Evolutionary conservation across 495 filamentous ascomycete genomes (phyloP).

Genomic region (Aspergillus ellipticus): DNA sequence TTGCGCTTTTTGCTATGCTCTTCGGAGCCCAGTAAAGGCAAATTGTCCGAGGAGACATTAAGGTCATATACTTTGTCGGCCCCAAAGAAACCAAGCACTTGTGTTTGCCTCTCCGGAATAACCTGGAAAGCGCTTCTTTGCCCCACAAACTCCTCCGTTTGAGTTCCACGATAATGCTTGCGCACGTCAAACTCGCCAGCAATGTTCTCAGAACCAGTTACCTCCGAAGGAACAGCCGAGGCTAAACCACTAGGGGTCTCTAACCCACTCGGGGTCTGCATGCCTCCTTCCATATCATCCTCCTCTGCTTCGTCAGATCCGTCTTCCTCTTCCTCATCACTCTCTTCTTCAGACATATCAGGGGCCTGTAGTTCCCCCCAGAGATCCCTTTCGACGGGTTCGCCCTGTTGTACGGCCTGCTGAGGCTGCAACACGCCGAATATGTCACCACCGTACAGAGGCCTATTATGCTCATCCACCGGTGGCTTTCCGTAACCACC

Average conservation of each 20-base stretch:
- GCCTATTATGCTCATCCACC: slow-evolving; percentile 84
- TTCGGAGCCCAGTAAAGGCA: slow-evolving; percentile 75
- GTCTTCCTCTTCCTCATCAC: slow-evolving; percentile 71
- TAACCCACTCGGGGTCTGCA: slow-evolving; percentile 70
- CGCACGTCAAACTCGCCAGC: slow-evolving; percentile 88
- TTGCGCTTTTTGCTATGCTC: slow-evolving; percentile 82
- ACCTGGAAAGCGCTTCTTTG: slow-evolving; percentile 82
- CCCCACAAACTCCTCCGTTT: slow-evolving; percentile 76
- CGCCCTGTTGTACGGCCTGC: slow-evolving; percentile 58
- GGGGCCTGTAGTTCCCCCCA: slow-evolving; percentile 93
- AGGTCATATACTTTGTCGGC: slow-evolving; percentile 92
- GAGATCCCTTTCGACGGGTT: slow-evolving; percentile 80
- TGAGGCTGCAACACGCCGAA: slow-evolving; percentile 76
- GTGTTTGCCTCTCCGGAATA: slow-evolving; percentile 78
- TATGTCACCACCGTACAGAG: slow-evolving; percentile 89
- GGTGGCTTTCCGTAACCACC: slow-evolving; percentile 96
- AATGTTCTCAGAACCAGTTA: slow-evolving; percentile 66
- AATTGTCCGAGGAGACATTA: slow-evolving; percentile 44
- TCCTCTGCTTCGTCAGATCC: slow-evolving; percentile 67
- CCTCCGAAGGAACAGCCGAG: slow-evolving; percentile 75
- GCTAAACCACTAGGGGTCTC: slow-evolving; percentile 80
- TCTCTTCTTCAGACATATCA: slow-evolving; percentile 77
- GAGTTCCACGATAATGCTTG: slow-evolving; percentile 79
- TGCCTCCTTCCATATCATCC: slow-evolving; percentile 57
- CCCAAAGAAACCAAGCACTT: slow-evolving; percentile 90